phyloP scores from a whole-genome alignment of 1,284 basidiomycete genomes.

The Ceratobasidium papillatum region DNA sequence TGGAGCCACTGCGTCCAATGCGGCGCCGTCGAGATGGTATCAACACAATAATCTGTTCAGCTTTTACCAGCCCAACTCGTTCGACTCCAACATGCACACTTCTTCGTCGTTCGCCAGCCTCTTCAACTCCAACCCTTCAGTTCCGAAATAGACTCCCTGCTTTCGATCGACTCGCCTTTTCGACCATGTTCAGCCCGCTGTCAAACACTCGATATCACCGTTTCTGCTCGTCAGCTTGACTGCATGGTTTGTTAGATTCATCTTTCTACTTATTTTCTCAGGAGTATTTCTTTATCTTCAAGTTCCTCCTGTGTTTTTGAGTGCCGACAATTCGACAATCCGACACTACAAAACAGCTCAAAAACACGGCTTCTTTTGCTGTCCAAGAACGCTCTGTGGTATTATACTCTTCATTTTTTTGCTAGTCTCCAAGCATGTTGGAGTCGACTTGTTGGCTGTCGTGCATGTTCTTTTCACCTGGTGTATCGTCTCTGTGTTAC shows the following conservation, averaged over 20 bases:
- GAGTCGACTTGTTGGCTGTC: slow-evolving; percentile 30
- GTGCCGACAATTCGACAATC: neutral
- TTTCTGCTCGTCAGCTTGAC: neutral
- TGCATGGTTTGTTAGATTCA: slow-evolving; percentile 36
- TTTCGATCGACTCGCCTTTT: neutral
- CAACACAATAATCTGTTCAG: slow-evolving; percentile 53
- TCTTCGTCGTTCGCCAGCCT: neutral
- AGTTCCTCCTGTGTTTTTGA: slow-evolving; percentile 5
- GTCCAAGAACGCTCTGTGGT: slow-evolving; percentile 24
- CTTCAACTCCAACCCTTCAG: neutral
- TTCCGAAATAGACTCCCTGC: neutral
- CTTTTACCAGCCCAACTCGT: neutral
- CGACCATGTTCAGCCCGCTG: neutral
- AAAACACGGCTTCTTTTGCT: slow-evolving; percentile 3
- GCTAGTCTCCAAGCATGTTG: slow-evolving; percentile 39
- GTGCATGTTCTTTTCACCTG: slow-evolving; percentile 24
- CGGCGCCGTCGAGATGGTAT: slow-evolving; percentile 84
- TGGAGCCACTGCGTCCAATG: slow-evolving; percentile 88
- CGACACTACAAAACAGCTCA: neutral
- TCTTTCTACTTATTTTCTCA: slow-evolving; percentile 27
- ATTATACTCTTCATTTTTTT: neutral
- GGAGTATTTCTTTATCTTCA: slow-evolving; percentile 10
- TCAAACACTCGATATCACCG: slow-evolving; percentile 3
- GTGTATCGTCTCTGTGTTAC: slow-evolving; percentile 36
- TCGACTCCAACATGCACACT: neutral